A percentile compares a stretch with the other conserved stretches of the same genome.
Evolutionary conservation across 257 asterid genomes (phyloP).

Genomic region (Solanum corneliomulleri): DNA sequence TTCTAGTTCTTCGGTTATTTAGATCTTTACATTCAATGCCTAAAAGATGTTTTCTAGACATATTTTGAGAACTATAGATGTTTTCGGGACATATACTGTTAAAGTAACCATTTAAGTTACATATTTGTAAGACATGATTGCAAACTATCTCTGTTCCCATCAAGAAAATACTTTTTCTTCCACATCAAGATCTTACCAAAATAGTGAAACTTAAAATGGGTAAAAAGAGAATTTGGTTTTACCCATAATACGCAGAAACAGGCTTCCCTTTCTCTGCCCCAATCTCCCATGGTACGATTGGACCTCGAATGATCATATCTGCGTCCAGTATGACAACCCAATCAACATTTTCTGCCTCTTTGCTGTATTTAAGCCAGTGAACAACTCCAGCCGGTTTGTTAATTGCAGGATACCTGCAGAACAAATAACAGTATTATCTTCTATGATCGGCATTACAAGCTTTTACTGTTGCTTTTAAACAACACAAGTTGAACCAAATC

Average conservation of each 20-base stretch:
- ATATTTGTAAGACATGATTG: neutral
- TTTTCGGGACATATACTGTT: neutral
- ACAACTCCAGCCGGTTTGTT: conserved; percentile 95
- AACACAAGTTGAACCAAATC: neutral
- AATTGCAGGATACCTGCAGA: conserved; percentile 86
- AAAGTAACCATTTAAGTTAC: neutral
- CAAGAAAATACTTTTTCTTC: neutral
- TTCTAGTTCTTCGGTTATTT: neutral
- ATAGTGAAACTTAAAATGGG: neutral
- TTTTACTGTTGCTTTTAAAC: neutral
- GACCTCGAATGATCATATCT: conserved; percentile 91
- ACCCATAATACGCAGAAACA: conserved; percentile 97
- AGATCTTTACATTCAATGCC: neutral
- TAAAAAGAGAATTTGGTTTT: conserved; percentile 1
- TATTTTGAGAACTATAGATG: neutral
- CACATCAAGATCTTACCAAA: neutral
- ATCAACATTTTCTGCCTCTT: conserved; percentile 87
- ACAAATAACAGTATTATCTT: neutral
- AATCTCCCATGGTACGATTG: conserved; percentile 95
- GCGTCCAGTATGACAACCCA: conserved; percentile 97
- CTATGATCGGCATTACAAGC: neutral
- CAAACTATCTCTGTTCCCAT: neutral
- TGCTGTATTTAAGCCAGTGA: conserved; percentile 88
- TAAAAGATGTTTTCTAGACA: neutral
- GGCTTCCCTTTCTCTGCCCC: conserved; percentile 96